Percentiles rank a stretch among this genome's conserved stretches.
These are phyloP conservation scores for Nicotiana tabacum DNA, from an alignment of 257 asterid species.

Conservation along the genomic window DNA sequence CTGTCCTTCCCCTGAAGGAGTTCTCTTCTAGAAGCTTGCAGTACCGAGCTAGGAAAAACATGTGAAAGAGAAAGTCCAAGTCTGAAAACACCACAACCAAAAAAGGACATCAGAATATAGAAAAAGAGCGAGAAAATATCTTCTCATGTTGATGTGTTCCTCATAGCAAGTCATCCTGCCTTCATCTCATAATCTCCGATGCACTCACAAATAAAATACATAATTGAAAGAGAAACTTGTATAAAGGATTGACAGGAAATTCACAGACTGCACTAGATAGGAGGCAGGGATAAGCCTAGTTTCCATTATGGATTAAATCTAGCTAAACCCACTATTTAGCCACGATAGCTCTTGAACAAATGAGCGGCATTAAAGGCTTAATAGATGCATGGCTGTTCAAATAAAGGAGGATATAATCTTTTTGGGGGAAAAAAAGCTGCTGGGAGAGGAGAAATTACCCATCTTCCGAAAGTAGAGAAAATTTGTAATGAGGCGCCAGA, in stretches of 20 bases:
- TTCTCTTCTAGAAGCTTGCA: conserved; percentile 99
- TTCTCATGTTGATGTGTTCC: neutral
- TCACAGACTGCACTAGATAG: neutral
- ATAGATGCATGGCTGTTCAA: neutral
- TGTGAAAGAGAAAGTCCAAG: conserved; percentile 96
- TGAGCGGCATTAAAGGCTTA: neutral
- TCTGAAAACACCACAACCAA: conserved; percentile 42
- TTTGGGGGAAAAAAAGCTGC: neutral
- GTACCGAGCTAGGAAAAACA: conserved; percentile 99
- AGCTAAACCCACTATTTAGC: neutral
- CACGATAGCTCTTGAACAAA: neutral
- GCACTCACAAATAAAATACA: neutral
- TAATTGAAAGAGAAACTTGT: neutral
- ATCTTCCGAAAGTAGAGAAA: conserved; percentile 91
- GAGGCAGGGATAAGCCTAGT: neutral
- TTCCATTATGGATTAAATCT: neutral
- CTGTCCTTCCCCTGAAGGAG: conserved; percentile 92
- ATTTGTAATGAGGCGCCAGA: conserved; percentile 93
- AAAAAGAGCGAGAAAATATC: neutral
- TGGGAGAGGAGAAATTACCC: conserved; percentile 51
- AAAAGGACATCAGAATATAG: neutral
- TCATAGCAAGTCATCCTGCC: neutral
- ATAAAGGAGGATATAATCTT: neutral
- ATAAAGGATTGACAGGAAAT: neutral
- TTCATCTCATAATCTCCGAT: neutral